phyloP scores from a whole-genome alignment of 345 rosid species.

The Moringa oleifera region DNA sequence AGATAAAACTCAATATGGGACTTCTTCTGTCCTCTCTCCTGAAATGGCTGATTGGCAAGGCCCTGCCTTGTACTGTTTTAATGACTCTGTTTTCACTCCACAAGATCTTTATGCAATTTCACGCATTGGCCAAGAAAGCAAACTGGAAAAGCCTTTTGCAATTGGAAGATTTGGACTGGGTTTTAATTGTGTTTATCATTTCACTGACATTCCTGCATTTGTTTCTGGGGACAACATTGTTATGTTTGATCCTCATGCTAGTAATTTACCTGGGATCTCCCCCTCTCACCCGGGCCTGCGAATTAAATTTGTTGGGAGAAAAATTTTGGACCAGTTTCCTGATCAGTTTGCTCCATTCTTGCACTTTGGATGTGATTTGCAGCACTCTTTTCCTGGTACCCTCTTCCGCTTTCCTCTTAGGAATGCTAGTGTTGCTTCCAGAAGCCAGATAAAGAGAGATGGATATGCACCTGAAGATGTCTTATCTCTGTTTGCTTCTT shows the following conservation, averaged over 20 bases:
- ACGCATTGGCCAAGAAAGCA: conserved; percentile 97
- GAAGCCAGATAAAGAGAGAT: conserved; percentile 87
- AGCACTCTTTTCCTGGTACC: conserved; percentile 78
- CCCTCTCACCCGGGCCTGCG: conserved; percentile 98
- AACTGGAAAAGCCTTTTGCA: conserved; percentile 90
- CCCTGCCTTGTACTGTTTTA: conserved; percentile 92
- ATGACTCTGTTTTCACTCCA: conserved; percentile 86
- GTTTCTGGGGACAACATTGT: conserved; percentile 97
- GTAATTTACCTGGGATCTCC: conserved; percentile 86
- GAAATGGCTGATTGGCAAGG: conserved; percentile 99
- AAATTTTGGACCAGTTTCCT: conserved; percentile 90
- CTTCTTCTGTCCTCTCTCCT: conserved; percentile 95
- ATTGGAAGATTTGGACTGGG: conserved; percentile 97
- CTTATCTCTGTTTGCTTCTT: conserved; percentile 72
- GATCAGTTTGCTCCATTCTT: conserved; percentile 93
- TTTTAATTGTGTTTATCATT: conserved; percentile 96
- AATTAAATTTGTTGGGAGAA: conserved; percentile 79
- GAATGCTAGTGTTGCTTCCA: conserved; percentile 55
- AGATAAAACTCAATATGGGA: conserved; percentile 92
- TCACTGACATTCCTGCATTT: conserved; percentile 86
- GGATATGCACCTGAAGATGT: conserved; percentile 82
- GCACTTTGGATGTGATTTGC: conserved; percentile 92
- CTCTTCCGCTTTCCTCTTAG: conserved; percentile 96
- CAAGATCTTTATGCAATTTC: conserved; percentile 97
- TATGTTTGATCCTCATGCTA: conserved; percentile 98